phyloP scores from a whole-genome alignment of 805 yeast genomes.

The Cyberlindnera mrakii region DNA sequence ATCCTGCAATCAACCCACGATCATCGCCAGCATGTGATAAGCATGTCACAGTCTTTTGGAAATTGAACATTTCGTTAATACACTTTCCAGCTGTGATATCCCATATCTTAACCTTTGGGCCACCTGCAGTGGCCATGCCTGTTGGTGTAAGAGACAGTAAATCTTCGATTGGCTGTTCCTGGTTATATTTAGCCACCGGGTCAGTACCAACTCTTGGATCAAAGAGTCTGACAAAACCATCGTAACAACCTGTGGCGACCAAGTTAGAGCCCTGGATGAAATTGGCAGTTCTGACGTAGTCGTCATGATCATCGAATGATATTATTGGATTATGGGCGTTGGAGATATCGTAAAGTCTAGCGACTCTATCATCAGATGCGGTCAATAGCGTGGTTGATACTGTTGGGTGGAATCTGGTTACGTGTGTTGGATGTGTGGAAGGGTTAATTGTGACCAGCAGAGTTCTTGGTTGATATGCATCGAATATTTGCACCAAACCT shows the following conservation, averaged over 20 bases:
- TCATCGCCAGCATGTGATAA: conserved; percentile 62
- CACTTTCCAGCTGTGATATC: conserved; percentile 76
- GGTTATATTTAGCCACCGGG: conserved; percentile 63
- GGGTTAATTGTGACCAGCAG: conserved; percentile 77
- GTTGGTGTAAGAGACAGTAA: conserved; percentile 71
- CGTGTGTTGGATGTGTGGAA: conserved; percentile 84
- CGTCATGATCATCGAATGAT: conserved; percentile 70
- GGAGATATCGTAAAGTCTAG: conserved; percentile 82
- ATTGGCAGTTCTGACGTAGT: conserved; percentile 78
- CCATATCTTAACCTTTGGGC: conserved; percentile 83
- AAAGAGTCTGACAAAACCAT: conserved; percentile 76
- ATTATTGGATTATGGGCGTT: conserved; percentile 68
- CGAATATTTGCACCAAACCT: conserved; percentile 87
- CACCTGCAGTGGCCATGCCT: conserved; percentile 68
- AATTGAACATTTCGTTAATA: conserved; percentile 70
- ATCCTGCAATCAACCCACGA: conserved; percentile 84
- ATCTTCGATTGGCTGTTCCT: conserved; percentile 79
- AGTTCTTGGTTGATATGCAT: conserved; percentile 72
- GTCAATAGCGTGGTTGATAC: conserved; percentile 70
- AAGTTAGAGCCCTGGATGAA: conserved; percentile 78
- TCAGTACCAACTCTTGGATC: conserved; percentile 62
- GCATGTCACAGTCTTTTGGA: conserved; percentile 90
- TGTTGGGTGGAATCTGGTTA: conserved; percentile 84
- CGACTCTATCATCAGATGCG: conserved; percentile 87
- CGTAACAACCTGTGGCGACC: conserved; percentile 91